Percentiles rank a stretch among this genome's conserved stretches.
These are phyloP conservation scores for Phytophthora chlamydospora DNA, from an alignment of 352 stramenopile species.

Conservation along the genomic window DNA sequence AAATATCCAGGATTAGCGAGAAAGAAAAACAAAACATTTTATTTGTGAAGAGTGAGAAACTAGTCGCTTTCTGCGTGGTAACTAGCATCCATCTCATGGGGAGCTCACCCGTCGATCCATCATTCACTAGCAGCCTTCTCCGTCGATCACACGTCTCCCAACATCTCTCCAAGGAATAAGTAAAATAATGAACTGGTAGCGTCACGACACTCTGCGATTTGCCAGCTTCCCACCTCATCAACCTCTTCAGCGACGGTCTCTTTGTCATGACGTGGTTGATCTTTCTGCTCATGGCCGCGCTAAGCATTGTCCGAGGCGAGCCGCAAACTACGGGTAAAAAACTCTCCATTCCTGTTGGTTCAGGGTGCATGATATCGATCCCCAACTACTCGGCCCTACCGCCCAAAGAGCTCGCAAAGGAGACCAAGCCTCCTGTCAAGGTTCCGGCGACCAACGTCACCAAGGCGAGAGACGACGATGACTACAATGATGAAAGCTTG, in stretches of 20 bases:
- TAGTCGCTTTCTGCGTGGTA: too few species aligned
- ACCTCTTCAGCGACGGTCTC: constrained; percentile 4
- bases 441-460: constrained; percentile 23
- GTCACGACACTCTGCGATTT: constrained; percentile 39
- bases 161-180: not conserved
- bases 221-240: constrained; percentile 8
- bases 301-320: constrained; percentile 4
- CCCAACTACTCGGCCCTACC: constrained; percentile 57
- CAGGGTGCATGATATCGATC: constrained; percentile 58
- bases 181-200: not conserved
- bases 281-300: constrained; percentile 11
- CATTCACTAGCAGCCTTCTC: constrained; percentile 18
- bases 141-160: constrained; percentile 15
- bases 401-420: constrained; percentile 35
- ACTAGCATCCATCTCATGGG: too few species aligned
- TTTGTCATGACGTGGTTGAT: constrained; percentile 25
- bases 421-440: constrained; percentile 27
- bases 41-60: too few species aligned
- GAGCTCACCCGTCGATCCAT: too few species aligned
- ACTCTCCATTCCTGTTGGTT: constrained; percentile 43
- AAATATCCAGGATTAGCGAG: too few species aligned
- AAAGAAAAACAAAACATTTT: too few species aligned
- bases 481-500: constrained; percentile 60
- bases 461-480: constrained; percentile 17
- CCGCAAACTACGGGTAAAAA: constrained; percentile 25